Evolutionary conservation across 495 filamentous ascomycete genomes (phyloP).

Genomic region (Hypoxylon intermedium): DNA sequence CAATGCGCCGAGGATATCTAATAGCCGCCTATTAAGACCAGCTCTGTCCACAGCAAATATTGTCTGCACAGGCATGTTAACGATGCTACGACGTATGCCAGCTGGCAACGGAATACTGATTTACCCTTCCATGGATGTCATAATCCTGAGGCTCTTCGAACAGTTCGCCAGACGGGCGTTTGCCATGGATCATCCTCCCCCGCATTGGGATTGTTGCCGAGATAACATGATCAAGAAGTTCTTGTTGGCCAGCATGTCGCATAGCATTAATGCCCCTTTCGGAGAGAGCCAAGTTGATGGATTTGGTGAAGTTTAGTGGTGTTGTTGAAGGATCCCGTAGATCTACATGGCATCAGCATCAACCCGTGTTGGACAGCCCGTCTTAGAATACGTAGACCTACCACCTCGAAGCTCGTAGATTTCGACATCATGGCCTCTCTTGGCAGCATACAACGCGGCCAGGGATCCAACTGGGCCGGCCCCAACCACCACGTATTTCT

Average conservation of each 20-base stretch:
- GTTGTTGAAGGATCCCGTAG: slow-evolving; percentile 82
- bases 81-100: slow-evolving; percentile 4
- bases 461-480: slow-evolving; percentile 93
- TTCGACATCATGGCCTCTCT: slow-evolving; percentile 85
- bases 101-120: slow-evolving; percentile 15
- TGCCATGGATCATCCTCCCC: slow-evolving; percentile 96
- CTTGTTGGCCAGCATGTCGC: slow-evolving; percentile 64
- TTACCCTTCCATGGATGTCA: slow-evolving; percentile 85
- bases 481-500: slow-evolving; percentile 85
- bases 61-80: slow-evolving; percentile 42
- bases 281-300: slow-evolving; percentile 94
- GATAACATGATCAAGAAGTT: slow-evolving; percentile 76
- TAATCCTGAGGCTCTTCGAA: slow-evolving; percentile 85
- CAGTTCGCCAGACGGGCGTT: slow-evolving; percentile 65
- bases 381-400: slow-evolving; percentile 53
- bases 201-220: slow-evolving; percentile 86
- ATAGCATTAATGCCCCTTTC: slow-evolving; percentile 94
- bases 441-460: slow-evolving; percentile 89
- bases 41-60: slow-evolving; percentile 72
- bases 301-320: slow-evolving; percentile 94
- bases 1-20: slow-evolving; percentile 82
- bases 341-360: slow-evolving; percentile 60
- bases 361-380: not conserved
- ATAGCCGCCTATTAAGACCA: slow-evolving; percentile 80
- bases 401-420: slow-evolving; percentile 93